Percentiles rank a stretch among this genome's conserved stretches.
Evolutionary conservation across 1,284 basidiomycete species (phyloP).

Genomic region (Tylopilus sp.): DNA sequence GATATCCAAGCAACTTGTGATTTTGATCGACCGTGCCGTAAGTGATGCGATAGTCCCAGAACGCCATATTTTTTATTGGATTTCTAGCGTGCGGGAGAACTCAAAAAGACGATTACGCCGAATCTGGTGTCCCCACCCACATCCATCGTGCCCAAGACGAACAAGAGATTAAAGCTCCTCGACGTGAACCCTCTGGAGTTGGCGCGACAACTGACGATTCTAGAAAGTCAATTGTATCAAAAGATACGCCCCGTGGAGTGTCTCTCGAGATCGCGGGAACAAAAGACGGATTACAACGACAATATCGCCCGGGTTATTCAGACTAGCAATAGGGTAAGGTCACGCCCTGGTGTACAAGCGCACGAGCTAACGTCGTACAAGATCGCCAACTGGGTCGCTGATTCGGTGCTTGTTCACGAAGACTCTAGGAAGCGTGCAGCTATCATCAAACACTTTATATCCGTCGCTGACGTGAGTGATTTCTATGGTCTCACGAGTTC

Average conservation of each 20-base stretch:
- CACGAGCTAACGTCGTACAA: constrained; percentile 28
- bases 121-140: constrained; percentile 59
- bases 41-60: constrained; percentile 33
- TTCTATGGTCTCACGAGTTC: neutral
- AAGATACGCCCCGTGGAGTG: constrained; percentile 91
- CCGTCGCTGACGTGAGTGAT: constrained; percentile 81
- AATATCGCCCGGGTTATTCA: constrained; percentile 91
- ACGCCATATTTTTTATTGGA: constrained; percentile 20
- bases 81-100: constrained; percentile 52
- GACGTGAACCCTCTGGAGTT: constrained; percentile 91
- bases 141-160: constrained; percentile 72
- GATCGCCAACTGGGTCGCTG: constrained; percentile 95
- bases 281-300: constrained; percentile 68
- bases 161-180: constrained; percentile 77
- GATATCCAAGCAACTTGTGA: constrained; percentile 70
- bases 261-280: constrained; percentile 75
- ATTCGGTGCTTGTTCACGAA: constrained; percentile 80
- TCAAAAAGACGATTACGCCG: constrained; percentile 50
- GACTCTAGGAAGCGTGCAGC: constrained; percentile 83
- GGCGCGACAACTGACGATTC: constrained; percentile 90
- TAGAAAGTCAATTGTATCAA: constrained; percentile 87
- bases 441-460: constrained; percentile 89
- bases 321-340: constrained; percentile 82
- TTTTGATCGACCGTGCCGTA: constrained; percentile 74
- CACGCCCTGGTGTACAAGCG: neutral